Percentiles rank a stretch among this genome's conserved stretches.
Evolutionary conservation across 306 rosid species (phyloP).

Genomic region (Lathyrus tuberosus): DNA sequence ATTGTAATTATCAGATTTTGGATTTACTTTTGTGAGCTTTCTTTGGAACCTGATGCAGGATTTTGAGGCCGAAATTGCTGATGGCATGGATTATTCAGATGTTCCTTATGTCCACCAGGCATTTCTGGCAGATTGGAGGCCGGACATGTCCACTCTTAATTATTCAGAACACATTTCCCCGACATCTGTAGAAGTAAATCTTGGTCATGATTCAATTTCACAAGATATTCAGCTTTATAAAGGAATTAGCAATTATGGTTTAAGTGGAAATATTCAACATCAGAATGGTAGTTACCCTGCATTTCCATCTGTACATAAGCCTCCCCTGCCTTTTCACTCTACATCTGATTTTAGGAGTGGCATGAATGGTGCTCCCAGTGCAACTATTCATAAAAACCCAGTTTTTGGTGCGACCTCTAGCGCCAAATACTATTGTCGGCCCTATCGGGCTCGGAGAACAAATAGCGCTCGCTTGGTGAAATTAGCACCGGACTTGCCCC

Average conservation of each 20-base stretch:
- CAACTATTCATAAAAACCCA: constrained; percentile 45
- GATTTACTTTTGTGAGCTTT: constrained; percentile 23
- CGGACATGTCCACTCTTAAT: constrained; percentile 44
- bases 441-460: constrained; percentile 60
- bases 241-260: constrained; percentile 40
- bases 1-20: constrained; percentile 35
- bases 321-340: constrained; percentile 49
- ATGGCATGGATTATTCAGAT: constrained; percentile 55
- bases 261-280: constrained; percentile 48
- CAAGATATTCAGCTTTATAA: constrained; percentile 42
- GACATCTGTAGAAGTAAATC: constrained; percentile 51
- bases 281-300: constrained; percentile 48
- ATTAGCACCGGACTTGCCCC: constrained; percentile 90
- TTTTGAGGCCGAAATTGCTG: constrained; percentile 56
- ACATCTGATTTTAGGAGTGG: constrained; percentile 44
- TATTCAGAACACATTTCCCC: constrained; percentile 46
- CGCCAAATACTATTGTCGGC: constrained; percentile 54
- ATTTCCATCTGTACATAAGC: constrained; percentile 46
- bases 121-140: constrained; percentile 89
- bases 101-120: constrained; percentile 78
- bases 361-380: constrained; percentile 46
- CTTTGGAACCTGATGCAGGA: constrained; percentile 57
- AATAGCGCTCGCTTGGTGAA: constrained; percentile 63
- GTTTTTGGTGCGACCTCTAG: constrained; percentile 44
- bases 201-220: constrained; percentile 42